Percentiles rank a stretch among this genome's conserved stretches.
These are phyloP conservation scores for Skeletonema grethae DNA, from an alignment of 108 stramenopile species.

Conservation along the genomic window DNA sequence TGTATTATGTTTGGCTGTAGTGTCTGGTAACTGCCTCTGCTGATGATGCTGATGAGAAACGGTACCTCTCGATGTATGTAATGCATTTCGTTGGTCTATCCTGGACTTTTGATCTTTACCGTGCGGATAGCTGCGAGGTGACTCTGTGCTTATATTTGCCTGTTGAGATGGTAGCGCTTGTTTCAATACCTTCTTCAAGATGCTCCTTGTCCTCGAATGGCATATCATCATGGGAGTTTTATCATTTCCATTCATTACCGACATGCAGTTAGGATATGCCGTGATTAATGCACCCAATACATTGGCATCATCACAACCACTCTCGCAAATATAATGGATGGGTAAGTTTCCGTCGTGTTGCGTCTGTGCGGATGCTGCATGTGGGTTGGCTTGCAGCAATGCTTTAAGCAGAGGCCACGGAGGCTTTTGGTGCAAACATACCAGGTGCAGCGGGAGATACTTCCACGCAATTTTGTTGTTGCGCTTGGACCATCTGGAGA, in stretches of 20 bases:
- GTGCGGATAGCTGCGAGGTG: neutral
- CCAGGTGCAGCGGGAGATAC: slow-evolving; percentile 53
- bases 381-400: slow-evolving; percentile 37
- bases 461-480: slow-evolving; percentile 41
- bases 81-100: slow-evolving; percentile 4
- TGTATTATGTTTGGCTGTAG: slow-evolving; percentile 5
- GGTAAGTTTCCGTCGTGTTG: slow-evolving; percentile 57
- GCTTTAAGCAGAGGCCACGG: slow-evolving; percentile 33
- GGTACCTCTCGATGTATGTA: neutral
- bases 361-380: slow-evolving; percentile 38
- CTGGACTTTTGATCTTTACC: neutral
- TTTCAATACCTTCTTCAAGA: slow-evolving; percentile 42
- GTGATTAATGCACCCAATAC: slow-evolving; percentile 38
- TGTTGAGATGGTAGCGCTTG: slow-evolving; percentile 8
- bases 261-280: slow-evolving; percentile 37
- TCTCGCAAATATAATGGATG: slow-evolving; percentile 50
- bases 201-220: slow-evolving; percentile 37
- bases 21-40: slow-evolving; percentile 1
- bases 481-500: slow-evolving; percentile 25
- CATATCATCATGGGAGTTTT: slow-evolving; percentile 41
- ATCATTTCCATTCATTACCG: slow-evolving; percentile 30
- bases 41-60: neutral
- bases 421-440: slow-evolving; percentile 52
- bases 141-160: neutral
- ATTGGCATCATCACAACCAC: slow-evolving; percentile 46